Evolutionary conservation across 2,329 filamentous ascomycete genomes (phyloP).

Genomic region (Pestalotiopsis sp.): DNA sequence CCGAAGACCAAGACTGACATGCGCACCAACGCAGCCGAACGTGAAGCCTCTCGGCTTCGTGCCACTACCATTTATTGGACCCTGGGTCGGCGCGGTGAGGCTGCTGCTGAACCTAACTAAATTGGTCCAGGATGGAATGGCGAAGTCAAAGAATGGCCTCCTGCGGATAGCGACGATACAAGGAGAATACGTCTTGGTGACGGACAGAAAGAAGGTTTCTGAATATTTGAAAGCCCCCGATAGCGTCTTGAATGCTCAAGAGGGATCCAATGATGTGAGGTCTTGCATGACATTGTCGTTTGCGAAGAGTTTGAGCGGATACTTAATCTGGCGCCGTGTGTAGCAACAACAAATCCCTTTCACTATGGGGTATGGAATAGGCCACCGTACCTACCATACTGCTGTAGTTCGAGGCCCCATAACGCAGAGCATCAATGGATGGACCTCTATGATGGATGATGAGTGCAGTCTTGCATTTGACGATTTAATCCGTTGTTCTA

Average conservation of each 20-base stretch:
- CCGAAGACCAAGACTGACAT: background rate
- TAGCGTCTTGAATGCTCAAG: conserved; percentile 11
- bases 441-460: conserved; percentile 10
- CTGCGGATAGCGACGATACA: conserved; percentile 11
- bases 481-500: conserved; percentile 2
- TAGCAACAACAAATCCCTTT: conserved; percentile 17
- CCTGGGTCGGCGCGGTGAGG: conserved; percentile 10
- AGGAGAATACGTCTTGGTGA: conserved; percentile 14
- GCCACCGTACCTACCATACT: conserved; percentile 15
- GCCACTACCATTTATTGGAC: conserved; percentile 11
- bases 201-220: conserved; percentile 11
- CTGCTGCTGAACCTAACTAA: conserved; percentile 3
- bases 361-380: conserved; percentile 16
- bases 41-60: conserved; percentile 8
- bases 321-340: background rate
- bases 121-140: conserved; percentile 2
- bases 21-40: conserved; percentile 6
- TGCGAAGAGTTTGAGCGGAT: background rate
- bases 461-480: conserved; percentile 9
- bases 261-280: conserved; percentile 16
- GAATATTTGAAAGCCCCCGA: conserved; percentile 15
- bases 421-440: conserved; percentile 9
- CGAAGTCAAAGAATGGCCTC: conserved; percentile 13
- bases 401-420: conserved; percentile 14
- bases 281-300: background rate